phyloP scores from a whole-genome alignment of 2,329 filamentous ascomycete species.

The Penicillium fuscoglaucum region DNA sequence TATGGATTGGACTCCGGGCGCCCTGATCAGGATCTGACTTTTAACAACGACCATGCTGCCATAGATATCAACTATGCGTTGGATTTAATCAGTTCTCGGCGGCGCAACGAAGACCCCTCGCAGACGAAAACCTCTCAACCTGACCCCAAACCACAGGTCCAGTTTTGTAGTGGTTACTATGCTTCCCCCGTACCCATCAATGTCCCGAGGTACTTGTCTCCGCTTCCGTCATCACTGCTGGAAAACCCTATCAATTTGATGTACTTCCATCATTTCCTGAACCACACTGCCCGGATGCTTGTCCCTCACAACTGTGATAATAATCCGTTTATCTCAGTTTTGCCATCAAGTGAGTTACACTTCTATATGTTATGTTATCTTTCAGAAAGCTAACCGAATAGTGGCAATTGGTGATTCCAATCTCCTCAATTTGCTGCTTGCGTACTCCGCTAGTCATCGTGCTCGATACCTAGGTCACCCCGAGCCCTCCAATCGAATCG shows the following conservation, averaged over 20 bases:
- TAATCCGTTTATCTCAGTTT: constrained; percentile 60
- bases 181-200: constrained; percentile 65
- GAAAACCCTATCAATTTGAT: constrained; percentile 80
- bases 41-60: constrained; percentile 69
- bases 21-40: constrained; percentile 67
- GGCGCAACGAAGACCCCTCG: constrained; percentile 9
- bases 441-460: constrained; percentile 82
- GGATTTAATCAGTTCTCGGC: constrained; percentile 28
- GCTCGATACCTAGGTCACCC: constrained; percentile 71
- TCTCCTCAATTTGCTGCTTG: constrained; percentile 72
- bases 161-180: constrained; percentile 67
- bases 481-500: constrained; percentile 75
- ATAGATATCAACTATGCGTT: constrained; percentile 54
- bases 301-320: constrained; percentile 63
- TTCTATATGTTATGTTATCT: constrained; percentile 22
- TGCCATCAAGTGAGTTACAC: constrained; percentile 60
- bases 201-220: constrained; percentile 58
- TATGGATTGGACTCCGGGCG: constrained; percentile 73
- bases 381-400: constrained; percentile 47
- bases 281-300: constrained; percentile 72
- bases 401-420: constrained; percentile 53
- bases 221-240: constrained; percentile 57
- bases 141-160: constrained; percentile 28
- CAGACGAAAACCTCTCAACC: constrained; percentile 4
- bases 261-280: constrained; percentile 72